Conservation (phyloP, 148 eudicot genomes). For the Diospyros kaki region DNA sequence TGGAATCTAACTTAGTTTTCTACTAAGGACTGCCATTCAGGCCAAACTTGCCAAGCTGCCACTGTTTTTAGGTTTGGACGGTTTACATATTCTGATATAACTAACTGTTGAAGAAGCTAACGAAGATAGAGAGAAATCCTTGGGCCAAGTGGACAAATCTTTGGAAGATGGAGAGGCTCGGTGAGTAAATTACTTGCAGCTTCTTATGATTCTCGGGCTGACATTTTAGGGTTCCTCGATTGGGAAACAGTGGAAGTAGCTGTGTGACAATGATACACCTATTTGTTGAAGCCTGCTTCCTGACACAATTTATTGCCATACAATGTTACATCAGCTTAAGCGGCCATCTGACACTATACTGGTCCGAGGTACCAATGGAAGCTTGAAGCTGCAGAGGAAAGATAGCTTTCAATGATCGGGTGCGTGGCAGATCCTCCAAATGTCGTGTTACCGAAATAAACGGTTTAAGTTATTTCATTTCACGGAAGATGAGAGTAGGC, state of each 20-base stretch:
- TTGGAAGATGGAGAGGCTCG: conserved; percentile 9
- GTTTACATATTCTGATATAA: neutral
- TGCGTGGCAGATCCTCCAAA: conserved; percentile 8
- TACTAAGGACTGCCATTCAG: neutral
- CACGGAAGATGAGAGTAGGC: neutral
- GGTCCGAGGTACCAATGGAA: conserved; percentile 9
- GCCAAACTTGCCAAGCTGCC: neutral
- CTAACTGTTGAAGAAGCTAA: conserved; percentile 9
- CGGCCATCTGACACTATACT: neutral
- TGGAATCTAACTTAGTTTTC: conserved; percentile 12
- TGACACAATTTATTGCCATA: neutral
- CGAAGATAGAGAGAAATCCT: neutral
- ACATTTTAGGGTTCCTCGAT: neutral
- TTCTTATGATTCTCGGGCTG: neutral
- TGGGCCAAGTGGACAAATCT: neutral
- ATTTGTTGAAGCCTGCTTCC: neutral
- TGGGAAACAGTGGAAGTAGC: neutral
- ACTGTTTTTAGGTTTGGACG: conserved; percentile 1
- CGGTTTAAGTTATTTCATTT: neutral
- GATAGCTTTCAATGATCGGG: conserved; percentile 1
- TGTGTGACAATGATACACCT: neutral
- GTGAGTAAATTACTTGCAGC: neutral
- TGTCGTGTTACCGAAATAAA: neutral
- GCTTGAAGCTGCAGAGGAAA: conserved; percentile 2
- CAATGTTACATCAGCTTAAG: conserved; percentile 5